phyloP scores from a whole-genome alignment of 73 alveolate species.

The Tetrahymena thermophila region DNA sequence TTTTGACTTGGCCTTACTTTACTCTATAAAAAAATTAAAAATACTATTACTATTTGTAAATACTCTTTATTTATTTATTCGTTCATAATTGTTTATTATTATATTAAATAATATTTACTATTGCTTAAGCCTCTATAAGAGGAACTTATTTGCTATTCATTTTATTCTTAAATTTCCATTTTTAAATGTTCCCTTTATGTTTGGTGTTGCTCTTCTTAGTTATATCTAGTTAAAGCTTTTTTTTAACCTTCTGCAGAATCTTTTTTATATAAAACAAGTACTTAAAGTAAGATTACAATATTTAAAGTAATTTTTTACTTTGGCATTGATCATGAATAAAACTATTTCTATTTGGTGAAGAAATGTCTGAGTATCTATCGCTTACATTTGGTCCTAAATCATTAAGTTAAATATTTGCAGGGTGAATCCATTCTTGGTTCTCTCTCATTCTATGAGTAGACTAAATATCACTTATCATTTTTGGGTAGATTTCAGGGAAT shows the following conservation, averaged over 20 bases:
- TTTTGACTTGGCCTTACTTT: background rate
- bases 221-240: too few species aligned
- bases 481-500: background rate
- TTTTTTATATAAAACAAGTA: too few species aligned
- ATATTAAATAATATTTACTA: background rate
- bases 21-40: background rate
- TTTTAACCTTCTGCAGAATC: background rate
- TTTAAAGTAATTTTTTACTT: background rate
- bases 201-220: background rate
- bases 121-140: background rate
- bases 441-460: background rate
- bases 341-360: background rate
- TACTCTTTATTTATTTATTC: too few species aligned
- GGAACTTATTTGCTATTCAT: background rate
- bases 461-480: background rate
- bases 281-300: too few species aligned
- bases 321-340: background rate
- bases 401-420: background rate
- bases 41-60: background rate
- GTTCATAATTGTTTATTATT: too few species aligned
- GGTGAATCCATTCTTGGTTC: background rate
- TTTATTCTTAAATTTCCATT: background rate
- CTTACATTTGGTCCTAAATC: background rate
- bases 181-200: background rate
- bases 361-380: background rate